Evolutionary conservation across 164 flowering plant species (phyloP).

Genomic region (Amborella trichopoda): DNA sequence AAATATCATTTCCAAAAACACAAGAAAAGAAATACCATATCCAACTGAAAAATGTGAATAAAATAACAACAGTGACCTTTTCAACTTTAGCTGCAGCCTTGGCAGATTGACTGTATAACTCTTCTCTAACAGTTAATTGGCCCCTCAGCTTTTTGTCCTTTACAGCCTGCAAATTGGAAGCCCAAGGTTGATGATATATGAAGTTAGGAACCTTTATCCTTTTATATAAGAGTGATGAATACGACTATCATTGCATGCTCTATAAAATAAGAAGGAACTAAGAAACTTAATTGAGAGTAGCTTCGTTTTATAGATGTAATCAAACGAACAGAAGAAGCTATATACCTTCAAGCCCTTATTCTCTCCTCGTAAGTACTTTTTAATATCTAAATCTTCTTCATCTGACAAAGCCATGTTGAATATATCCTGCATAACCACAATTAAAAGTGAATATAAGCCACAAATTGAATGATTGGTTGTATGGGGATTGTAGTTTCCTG

Average conservation of each 20-base stretch:
- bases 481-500: too few relatives aligned
- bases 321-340: background rate
- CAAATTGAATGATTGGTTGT: too few relatives aligned
- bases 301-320: background rate
- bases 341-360: slow-evolving; percentile 62
- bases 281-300: background rate
- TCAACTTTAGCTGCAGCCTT: slow-evolving; percentile 76
- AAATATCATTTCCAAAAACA: too few relatives aligned
- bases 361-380: slow-evolving; percentile 80
- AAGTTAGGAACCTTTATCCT: background rate
- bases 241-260: too few relatives aligned
- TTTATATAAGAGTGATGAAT: background rate
- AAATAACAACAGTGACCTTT: slow-evolving; percentile 45
- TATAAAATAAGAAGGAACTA: background rate
- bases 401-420: slow-evolving; percentile 26
- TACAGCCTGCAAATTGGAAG: slow-evolving; percentile 29
- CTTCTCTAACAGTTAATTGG: slow-evolving; percentile 65
- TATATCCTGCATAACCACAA: too few relatives aligned
- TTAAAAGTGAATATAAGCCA: too few relatives aligned
- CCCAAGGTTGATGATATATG: background rate
- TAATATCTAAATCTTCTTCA: slow-evolving; percentile 41
- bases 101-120: slow-evolving; percentile 63
- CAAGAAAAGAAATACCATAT: too few relatives aligned
- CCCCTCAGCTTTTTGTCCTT: slow-evolving; percentile 78
- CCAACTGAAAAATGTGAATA: background rate